phyloP scores from a whole-genome alignment of 495 filamentous ascomycete genomes.

The Melanomma pulvis-pyrius region DNA sequence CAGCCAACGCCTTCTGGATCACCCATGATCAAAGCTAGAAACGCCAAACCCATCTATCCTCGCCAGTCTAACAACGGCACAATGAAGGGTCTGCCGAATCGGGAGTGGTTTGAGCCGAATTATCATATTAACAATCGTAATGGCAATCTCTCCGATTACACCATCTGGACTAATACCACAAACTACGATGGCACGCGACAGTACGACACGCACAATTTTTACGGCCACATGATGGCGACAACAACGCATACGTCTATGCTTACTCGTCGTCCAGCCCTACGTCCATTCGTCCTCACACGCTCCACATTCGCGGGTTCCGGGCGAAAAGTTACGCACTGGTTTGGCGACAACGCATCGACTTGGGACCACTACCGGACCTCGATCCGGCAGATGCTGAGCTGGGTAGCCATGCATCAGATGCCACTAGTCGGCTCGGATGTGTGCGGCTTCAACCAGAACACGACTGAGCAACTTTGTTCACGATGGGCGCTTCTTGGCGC shows the following conservation, averaged over 20 bases:
- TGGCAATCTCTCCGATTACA: slow-evolving; percentile 46
- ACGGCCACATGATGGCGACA: slow-evolving; percentile 80
- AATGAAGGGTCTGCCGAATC: slow-evolving; percentile 60
- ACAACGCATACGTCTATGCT: slow-evolving; percentile 70
- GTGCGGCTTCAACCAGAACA: slow-evolving; percentile 73
- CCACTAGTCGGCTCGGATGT: slow-evolving; percentile 85
- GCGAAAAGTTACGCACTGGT: slow-evolving; percentile 78
- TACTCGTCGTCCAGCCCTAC: slow-evolving; percentile 62
- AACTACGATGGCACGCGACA: slow-evolving; percentile 73
- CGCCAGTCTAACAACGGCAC: slow-evolving; percentile 53
- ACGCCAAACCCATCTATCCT: slow-evolving; percentile 43
- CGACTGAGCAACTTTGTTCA: slow-evolving; percentile 76
- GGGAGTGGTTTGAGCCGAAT: slow-evolving; percentile 74
- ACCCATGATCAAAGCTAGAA: slow-evolving; percentile 51
- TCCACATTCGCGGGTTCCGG: slow-evolving; percentile 83
- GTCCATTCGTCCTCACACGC: slow-evolving; percentile 81
- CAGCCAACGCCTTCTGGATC: slow-evolving; percentile 66
- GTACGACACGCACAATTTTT: slow-evolving; percentile 87
- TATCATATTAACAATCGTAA: slow-evolving; percentile 75
- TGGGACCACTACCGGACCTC: slow-evolving; percentile 75
- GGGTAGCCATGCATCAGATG: slow-evolving; percentile 78
- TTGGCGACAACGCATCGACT: slow-evolving; percentile 76
- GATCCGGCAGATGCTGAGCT: slow-evolving; percentile 72
- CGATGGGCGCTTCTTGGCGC: slow-evolving; percentile 81
- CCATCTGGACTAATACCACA: slow-evolving; percentile 72